Conservation (phyloP, 805 yeast species). For the Candida ulmi region DNA sequence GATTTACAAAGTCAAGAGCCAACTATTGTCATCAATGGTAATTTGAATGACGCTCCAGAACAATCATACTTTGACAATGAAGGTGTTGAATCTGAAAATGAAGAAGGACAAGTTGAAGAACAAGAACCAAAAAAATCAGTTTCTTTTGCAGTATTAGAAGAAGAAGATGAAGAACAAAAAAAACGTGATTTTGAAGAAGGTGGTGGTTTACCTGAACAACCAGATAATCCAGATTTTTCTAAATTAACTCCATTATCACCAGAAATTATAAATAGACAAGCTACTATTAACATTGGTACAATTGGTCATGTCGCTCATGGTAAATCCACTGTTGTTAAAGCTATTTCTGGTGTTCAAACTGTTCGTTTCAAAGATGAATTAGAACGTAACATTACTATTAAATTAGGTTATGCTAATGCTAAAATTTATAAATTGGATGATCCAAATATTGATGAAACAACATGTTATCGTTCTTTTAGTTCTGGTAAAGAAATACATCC, state of each 20-base stretch:
- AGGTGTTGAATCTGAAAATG: conserved; percentile 33
- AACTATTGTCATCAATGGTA: conserved; percentile 71
- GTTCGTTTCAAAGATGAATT: conserved; percentile 98
- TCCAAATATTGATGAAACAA: conserved; percentile 85
- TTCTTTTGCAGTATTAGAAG: conserved; percentile 70
- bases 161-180: conserved; percentile 71
- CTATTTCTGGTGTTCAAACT: conserved; percentile 97
- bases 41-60: conserved; percentile 33
- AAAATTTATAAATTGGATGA: conserved; percentile 92
- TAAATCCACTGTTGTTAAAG: conserved; percentile 88
- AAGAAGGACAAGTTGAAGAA: conserved; percentile 33
- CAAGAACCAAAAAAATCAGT: conserved; percentile 62
- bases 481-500: conserved; percentile 95
- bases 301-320: conserved; percentile 97
- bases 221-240: conserved; percentile 79
- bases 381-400: conserved; percentile 98
- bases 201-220: conserved; percentile 97
- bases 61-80: conserved; percentile 30
- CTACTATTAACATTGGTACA: conserved; percentile 97
- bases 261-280: conserved; percentile 97
- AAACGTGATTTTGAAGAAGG: conserved; percentile 91
- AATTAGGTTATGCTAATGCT: conserved; percentile 98
- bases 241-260: conserved; percentile 83
- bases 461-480: conserved; percentile 89
- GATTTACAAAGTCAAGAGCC: conserved; percentile 85